Conservation (phyloP, 768 basidiomycete species). For the Auricularia cornea region DNA sequence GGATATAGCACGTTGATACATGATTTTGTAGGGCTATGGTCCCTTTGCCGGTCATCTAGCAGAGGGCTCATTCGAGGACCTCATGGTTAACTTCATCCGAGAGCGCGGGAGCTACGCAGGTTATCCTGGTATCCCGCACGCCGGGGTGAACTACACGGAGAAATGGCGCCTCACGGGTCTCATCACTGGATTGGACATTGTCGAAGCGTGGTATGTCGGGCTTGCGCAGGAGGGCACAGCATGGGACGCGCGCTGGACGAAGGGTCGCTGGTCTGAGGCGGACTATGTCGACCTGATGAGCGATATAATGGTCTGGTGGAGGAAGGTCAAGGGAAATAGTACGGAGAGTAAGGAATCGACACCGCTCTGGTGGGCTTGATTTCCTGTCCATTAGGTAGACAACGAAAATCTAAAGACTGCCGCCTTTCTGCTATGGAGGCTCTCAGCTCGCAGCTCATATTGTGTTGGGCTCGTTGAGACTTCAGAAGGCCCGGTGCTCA, state of each 20-base stretch:
- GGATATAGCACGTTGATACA: too few species aligned
- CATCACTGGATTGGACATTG: not conserved
- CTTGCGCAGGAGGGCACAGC: not conserved
- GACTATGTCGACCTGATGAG: not conserved
- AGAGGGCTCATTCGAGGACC: not conserved
- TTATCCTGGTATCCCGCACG: not conserved
- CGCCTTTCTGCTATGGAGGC: too few species aligned
- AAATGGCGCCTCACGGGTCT: not conserved
- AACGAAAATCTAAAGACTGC: too few species aligned
- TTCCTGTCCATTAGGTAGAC: too few species aligned
- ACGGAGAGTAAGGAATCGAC: too few species aligned
- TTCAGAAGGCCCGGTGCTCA: too few species aligned
- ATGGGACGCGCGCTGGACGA: not conserved
- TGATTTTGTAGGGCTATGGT: not conserved
- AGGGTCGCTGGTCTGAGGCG: not conserved
- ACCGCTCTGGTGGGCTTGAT: not conserved
- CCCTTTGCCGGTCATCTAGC: not conserved
- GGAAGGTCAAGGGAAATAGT: not conserved
- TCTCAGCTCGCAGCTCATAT: too few species aligned
- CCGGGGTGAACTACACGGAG: not conserved
- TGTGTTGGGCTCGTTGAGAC: too few species aligned
- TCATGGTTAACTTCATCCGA: not conserved
- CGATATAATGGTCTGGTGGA: not conserved
- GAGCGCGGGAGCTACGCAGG: not conserved
- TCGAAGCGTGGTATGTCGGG: not conserved